Conservation (phyloP, 2,329 filamentous ascomycete genomes). For the Cladophialophora carrionii region DNA sequence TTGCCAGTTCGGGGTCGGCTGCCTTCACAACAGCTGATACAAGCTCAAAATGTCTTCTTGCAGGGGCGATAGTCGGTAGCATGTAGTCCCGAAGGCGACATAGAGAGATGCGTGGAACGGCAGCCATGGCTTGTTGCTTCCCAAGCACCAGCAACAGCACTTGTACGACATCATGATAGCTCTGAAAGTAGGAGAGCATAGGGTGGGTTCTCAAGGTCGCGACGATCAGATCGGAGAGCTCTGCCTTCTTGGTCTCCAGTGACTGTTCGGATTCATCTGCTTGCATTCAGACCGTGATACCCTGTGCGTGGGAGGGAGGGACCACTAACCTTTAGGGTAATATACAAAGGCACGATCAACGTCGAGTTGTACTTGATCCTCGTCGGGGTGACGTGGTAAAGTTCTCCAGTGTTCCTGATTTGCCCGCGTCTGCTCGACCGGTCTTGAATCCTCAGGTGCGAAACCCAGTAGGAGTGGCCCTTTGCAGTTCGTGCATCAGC, state of each 20-base stretch:
- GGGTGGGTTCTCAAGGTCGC: slow-evolving; percentile 79
- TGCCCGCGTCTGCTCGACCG: slow-evolving; percentile 18
- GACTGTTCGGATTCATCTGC: slow-evolving; percentile 70
- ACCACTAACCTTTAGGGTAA: slow-evolving; percentile 74
- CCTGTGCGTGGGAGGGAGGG: slow-evolving; percentile 35
- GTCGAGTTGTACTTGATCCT: slow-evolving; percentile 88
- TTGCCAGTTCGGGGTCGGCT: slow-evolving; percentile 71
- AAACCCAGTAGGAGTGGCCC: slow-evolving; percentile 57
- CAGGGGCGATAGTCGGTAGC: slow-evolving; percentile 82
- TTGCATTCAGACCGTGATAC: slow-evolving; percentile 26
- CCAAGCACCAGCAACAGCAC: slow-evolving; percentile 87
- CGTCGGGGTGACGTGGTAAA: slow-evolving; percentile 79
- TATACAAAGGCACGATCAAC: slow-evolving; percentile 97
- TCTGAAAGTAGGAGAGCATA: slow-evolving; percentile 93
- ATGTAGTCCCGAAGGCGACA: slow-evolving; percentile 96
- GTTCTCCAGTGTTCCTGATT: slow-evolving; percentile 56
- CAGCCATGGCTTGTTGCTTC: slow-evolving; percentile 60
- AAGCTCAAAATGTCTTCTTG: slow-evolving; percentile 80
- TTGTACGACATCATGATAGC: slow-evolving; percentile 97
- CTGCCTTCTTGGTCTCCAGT: slow-evolving; percentile 69
- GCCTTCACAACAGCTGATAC: slow-evolving; percentile 78
- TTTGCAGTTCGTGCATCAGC: slow-evolving; percentile 37
- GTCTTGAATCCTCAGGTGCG: slow-evolving; percentile 33
- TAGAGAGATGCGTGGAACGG: slow-evolving; percentile 79
- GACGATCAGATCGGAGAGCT: slow-evolving; percentile 79